Evolutionary conservation across 257 asterid species (phyloP), one percentile per base, ranked within the genome.

Genomic region (Penstemon newberryi): DNA sequence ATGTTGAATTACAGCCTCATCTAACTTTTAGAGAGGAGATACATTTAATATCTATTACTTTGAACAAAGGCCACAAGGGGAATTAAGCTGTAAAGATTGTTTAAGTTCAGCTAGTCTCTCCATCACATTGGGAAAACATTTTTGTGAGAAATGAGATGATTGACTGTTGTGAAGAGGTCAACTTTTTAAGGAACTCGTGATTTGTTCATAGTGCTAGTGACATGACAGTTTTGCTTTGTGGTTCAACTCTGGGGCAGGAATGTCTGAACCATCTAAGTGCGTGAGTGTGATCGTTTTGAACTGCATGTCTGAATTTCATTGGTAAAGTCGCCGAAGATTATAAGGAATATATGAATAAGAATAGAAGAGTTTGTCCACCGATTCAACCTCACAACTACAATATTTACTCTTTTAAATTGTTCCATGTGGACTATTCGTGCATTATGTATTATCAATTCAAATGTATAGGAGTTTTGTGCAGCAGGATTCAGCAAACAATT

Each of bases 61-160:
- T 7, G 18, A 15, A 57, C 44, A 56, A 12, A 44, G 46, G 38
- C 64, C 36, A 53, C 33, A 39, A 43, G 51, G 50, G 62, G 42
- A 44, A 56, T 7, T 5, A 33, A 47, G 45, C 52, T 46, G 57
- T 54, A 60, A 5, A 38, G 45, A n/a, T 36, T 11, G 37, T 38
- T 10, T 50, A 10, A 50, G 69, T 55, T 65, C 52, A 60, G 52
- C 42, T 68, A 55, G 60, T 62, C 62, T 18, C 2, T 39, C 61
- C 11, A n/a, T 69, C 61, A 18, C 40, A 47, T 33, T 51, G 70
- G 18, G 45, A 68, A 55, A 61, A 39, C 66, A 44, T 46, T 51
- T 61, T 19, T 60, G 5, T 13, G 13, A 50, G 43, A 38, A 46
- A 55, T 25, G 2, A 25, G 33, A 25, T 25, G 33, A 25, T 25